phyloP scores from a whole-genome alignment of 2,329 filamentous ascomycete species.

The Aspergillus unguis region DNA sequence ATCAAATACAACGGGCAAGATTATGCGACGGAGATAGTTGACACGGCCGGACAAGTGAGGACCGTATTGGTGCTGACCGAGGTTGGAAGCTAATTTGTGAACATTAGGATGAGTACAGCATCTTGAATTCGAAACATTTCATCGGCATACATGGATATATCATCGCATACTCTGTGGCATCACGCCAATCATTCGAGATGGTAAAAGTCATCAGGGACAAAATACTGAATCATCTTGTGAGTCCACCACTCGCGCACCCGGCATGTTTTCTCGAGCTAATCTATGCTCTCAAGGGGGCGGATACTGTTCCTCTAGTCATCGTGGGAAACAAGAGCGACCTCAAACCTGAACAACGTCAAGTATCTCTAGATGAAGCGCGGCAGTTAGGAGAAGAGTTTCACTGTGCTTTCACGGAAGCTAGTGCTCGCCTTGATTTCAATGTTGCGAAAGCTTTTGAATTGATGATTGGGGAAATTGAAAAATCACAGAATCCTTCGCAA shows the following conservation, averaged over 20 bases:
- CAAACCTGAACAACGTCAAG: constrained; percentile 86
- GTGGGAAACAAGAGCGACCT: constrained; percentile 98
- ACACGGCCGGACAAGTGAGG: constrained; percentile 87
- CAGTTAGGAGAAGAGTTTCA: constrained; percentile 81
- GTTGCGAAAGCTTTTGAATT: constrained; percentile 90
- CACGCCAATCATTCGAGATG: constrained; percentile 95
- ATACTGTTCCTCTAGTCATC: constrained; percentile 87
- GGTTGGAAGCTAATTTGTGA: too few species aligned
- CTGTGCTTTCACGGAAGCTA: constrained; percentile 93
- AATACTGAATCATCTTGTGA: constrained; percentile 90
- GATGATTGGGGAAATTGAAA: constrained; percentile 92
- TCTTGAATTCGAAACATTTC: constrained; percentile 97
- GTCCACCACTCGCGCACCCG: constrained; percentile 24
- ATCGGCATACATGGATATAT: constrained; percentile 99
- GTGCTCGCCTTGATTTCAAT: constrained; percentile 90
- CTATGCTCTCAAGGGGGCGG: constrained; percentile 64
- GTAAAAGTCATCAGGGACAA: constrained; percentile 93
- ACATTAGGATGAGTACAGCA: constrained; percentile 89
- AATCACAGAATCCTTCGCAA: constrained; percentile 84
- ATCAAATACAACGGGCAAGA: constrained; percentile 93
- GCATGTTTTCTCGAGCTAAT: background rate
- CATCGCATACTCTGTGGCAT: constrained; percentile 96
- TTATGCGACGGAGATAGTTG: constrained; percentile 93
- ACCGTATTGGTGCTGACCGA: background rate
- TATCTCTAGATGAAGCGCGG: constrained; percentile 79